phyloP scores from a whole-genome alignment of 2,329 filamentous ascomycete genomes.

The Diaporthe citrichinensis region DNA sequence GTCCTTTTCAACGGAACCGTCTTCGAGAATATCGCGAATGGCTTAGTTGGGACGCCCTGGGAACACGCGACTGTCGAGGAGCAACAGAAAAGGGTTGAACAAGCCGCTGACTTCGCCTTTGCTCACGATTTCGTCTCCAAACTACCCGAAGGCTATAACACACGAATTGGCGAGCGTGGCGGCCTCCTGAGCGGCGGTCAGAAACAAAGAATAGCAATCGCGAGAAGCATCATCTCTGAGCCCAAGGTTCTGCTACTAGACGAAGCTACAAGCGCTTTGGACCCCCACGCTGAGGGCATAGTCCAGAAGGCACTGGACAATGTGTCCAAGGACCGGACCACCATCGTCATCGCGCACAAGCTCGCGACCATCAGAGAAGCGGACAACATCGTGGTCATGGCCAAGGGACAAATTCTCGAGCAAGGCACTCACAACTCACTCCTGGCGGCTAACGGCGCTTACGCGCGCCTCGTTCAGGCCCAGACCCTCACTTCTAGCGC shows the following conservation, averaged over 20 bases:
- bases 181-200: slow-evolving; percentile 76
- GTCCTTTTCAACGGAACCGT: slow-evolving; percentile 58
- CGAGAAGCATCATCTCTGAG: slow-evolving; percentile 29
- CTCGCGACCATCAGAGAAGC: slow-evolving; percentile 70
- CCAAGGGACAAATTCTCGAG: slow-evolving; percentile 69
- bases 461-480: slow-evolving; percentile 62
- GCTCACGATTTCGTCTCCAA: slow-evolving; percentile 78
- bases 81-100: slow-evolving; percentile 69
- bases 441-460: slow-evolving; percentile 61
- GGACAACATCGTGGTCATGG: slow-evolving; percentile 74
- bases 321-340: slow-evolving; percentile 71
- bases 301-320: slow-evolving; percentile 50
- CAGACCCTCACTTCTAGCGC: slow-evolving; percentile 43
- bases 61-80: slow-evolving; percentile 53
- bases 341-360: slow-evolving; percentile 74
- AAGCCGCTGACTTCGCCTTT: slow-evolving; percentile 77
- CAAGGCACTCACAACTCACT: slow-evolving; percentile 72
- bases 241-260: slow-evolving; percentile 52
- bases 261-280: slow-evolving; percentile 70
- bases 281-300: slow-evolving; percentile 72
- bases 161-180: slow-evolving; percentile 72
- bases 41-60: slow-evolving; percentile 59
- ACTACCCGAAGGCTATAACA: slow-evolving; percentile 74
- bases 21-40: slow-evolving; percentile 65
- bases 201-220: slow-evolving; percentile 76